phyloP scores from a whole-genome alignment of 108 stramenopile genomes.

The Conticribra weissflogii region DNA sequence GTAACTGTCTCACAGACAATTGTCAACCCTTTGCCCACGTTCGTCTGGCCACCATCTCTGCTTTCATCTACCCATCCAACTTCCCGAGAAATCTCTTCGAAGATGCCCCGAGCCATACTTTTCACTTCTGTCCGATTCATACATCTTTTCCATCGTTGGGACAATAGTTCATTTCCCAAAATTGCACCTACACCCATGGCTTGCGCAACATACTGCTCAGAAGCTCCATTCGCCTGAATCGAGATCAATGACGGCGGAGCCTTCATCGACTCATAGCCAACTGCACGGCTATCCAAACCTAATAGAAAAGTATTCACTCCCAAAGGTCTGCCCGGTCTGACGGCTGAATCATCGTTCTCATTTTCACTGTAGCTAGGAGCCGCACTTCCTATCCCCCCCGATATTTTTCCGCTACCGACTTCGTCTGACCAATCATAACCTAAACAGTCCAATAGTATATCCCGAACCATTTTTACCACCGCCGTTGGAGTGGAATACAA shows the following conservation, averaged over 20 bases:
- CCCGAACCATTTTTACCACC: conserved; percentile 28
- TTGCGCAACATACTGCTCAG: conserved; percentile 32
- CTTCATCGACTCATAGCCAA: not conserved
- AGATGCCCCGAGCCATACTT: conserved; percentile 23
- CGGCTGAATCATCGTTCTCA: conserved; percentile 6
- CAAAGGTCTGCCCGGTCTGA: conserved; percentile 40
- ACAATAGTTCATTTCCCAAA: conserved; percentile 25
- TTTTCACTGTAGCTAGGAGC: conserved; percentile 26
- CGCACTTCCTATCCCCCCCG: conserved; percentile 43
- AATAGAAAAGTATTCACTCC: conserved; percentile 38
- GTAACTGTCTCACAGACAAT: conserved; percentile 36
- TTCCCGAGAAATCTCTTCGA: conserved; percentile 29
- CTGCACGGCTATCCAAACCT: conserved; percentile 10
- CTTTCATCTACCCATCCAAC: conserved; percentile 20
- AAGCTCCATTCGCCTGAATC: conserved; percentile 41
- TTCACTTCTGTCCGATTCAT: conserved; percentile 13
- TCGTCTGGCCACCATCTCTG: not conserved
- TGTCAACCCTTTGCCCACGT: conserved; percentile 7
- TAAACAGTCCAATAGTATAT: conserved; percentile 33
- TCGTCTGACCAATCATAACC: conserved; percentile 37
- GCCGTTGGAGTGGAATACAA: not conserved
- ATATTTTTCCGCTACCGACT: conserved; percentile 9
- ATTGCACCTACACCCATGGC: conserved; percentile 41
- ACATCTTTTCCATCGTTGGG: conserved; percentile 25
- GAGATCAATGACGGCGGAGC: conserved; percentile 19